These are phyloP conservation scores for Rhytidiadelphus loreus DNA, from an alignment of 225 moss, liverwort and hornwort species.

Conservation along the genomic window DNA sequence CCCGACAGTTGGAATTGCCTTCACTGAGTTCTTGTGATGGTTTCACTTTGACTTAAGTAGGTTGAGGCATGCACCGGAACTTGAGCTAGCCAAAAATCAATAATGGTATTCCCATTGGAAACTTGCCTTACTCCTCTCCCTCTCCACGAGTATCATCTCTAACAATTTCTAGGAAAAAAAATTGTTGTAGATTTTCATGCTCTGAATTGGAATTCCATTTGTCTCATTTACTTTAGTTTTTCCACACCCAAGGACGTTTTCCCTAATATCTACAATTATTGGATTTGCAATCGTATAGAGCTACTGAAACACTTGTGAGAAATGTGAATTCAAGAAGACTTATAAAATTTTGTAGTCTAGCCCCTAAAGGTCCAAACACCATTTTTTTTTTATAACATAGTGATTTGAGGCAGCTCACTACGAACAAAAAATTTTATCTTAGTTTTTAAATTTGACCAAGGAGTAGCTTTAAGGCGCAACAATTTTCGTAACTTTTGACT, in stretches of 20 bases:
- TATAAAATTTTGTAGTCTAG: background rate
- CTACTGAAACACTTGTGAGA: background rate
- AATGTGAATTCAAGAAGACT: background rate
- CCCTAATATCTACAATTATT: background rate
- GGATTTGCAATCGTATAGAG: too few relatives aligned
- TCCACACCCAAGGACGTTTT: background rate
- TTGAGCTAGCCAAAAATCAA: background rate
- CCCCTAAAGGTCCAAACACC: too few relatives aligned
- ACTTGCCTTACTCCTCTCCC: accelerated
- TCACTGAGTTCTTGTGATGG: background rate
- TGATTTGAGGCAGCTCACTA: too few relatives aligned
- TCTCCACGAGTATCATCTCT: background rate
- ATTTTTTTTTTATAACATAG: too few relatives aligned
- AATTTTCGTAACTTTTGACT: too few relatives aligned
- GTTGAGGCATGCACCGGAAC: accelerated
- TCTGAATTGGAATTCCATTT: background rate
- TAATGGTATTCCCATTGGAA: background rate
- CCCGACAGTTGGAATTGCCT: too few relatives aligned
- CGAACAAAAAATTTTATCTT: too few relatives aligned
- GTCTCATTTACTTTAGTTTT: background rate
- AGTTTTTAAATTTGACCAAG: too few relatives aligned
- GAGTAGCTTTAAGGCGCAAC: too few relatives aligned
- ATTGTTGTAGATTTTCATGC: accelerated
- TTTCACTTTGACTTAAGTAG: background rate
- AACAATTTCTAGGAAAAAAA: background rate